These are phyloP conservation scores for Colletotrichum sublineola DNA, from an alignment of 2,329 filamentous ascomycete genomes.

Conservation along the genomic window DNA sequence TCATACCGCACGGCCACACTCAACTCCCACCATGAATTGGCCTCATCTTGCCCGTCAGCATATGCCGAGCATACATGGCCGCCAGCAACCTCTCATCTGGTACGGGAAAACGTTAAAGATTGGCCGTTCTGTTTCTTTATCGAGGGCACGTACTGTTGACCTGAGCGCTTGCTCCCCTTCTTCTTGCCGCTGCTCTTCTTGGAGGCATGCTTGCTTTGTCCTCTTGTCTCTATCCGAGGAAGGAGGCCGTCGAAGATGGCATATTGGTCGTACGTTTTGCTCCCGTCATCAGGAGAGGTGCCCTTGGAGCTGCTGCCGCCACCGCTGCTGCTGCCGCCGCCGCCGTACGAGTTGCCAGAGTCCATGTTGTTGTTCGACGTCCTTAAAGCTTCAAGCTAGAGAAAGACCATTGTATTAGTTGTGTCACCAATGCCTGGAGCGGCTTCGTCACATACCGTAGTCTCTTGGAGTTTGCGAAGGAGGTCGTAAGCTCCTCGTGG, in stretches of 20 bases:
- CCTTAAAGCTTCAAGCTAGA: slow-evolving; percentile 30
- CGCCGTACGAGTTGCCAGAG: slow-evolving; percentile 23
- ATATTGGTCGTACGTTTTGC: slow-evolving; percentile 29
- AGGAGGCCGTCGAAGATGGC: slow-evolving; percentile 44
- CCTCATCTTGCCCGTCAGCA: background rate
- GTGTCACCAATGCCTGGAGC: background rate
- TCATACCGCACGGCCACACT: background rate
- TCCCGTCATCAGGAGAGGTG: slow-evolving; percentile 36
- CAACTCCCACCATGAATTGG: background rate
- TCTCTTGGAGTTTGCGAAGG: slow-evolving; percentile 39
- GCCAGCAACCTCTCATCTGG: slow-evolving; percentile 12
- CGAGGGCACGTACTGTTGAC: slow-evolving; percentile 16
- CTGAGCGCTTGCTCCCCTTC: slow-evolving; percentile 30
- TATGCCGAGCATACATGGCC: background rate
- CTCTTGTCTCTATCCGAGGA: slow-evolving; percentile 46
- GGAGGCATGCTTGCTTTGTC: slow-evolving; percentile 43
- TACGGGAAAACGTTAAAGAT: slow-evolving; percentile 7
- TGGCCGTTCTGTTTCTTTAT: background rate
- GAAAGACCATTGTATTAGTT: background rate
- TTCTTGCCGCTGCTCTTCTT: slow-evolving; percentile 39
- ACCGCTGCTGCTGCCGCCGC: slow-evolving; percentile 37
- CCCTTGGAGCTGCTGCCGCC: slow-evolving; percentile 42
- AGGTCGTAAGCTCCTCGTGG: slow-evolving; percentile 27
- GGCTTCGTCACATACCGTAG: slow-evolving; percentile 9
- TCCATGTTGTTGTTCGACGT: slow-evolving; percentile 35